phyloP scores from a whole-genome alignment of 2,329 filamentous ascomycete genomes.

The Fusarium chaquense region DNA sequence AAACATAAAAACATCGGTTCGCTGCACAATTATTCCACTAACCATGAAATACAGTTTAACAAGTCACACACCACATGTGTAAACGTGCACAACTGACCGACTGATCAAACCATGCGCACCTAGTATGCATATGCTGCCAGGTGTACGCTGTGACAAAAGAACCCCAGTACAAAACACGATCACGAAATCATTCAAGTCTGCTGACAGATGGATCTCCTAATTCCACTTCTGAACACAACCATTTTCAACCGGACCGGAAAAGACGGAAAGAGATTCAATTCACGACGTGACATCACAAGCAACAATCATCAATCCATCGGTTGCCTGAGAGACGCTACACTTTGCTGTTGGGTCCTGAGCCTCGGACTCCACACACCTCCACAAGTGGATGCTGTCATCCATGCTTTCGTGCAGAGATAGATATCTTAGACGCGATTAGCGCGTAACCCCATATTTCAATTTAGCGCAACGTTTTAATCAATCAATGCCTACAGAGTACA shows the following conservation, averaged over 20 bases:
- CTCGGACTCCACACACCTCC: slow-evolving; percentile 20
- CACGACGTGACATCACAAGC: slow-evolving; percentile 4
- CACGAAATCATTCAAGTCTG: background rate
- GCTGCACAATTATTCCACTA: background rate
- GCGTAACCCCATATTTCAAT: slow-evolving; percentile 20
- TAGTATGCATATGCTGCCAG: background rate
- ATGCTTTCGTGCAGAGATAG: background rate
- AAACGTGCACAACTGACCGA: background rate
- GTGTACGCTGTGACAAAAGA: background rate
- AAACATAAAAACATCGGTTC: background rate
- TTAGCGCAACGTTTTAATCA: slow-evolving; percentile 8
- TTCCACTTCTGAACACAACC: background rate
- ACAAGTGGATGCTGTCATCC: slow-evolving; percentile 8
- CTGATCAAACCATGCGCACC: background rate
- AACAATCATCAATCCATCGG: slow-evolving; percentile 9
- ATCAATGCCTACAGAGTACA: background rate
- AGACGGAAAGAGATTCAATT: background rate
- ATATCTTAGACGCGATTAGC: slow-evolving; percentile 38
- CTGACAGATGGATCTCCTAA: background rate
- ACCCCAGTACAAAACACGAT: too few relatives aligned
- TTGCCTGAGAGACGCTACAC: slow-evolving; percentile 37
- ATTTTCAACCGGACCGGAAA: background rate
- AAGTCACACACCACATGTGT: background rate
- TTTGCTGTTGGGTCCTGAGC: slow-evolving; percentile 23
- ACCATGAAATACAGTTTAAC: background rate